Evolutionary conservation across 2,329 filamentous ascomycete genomes (phyloP), one percentile per base, ranked within the genome.

Genomic region (Paradendryphiella salina): DNA sequence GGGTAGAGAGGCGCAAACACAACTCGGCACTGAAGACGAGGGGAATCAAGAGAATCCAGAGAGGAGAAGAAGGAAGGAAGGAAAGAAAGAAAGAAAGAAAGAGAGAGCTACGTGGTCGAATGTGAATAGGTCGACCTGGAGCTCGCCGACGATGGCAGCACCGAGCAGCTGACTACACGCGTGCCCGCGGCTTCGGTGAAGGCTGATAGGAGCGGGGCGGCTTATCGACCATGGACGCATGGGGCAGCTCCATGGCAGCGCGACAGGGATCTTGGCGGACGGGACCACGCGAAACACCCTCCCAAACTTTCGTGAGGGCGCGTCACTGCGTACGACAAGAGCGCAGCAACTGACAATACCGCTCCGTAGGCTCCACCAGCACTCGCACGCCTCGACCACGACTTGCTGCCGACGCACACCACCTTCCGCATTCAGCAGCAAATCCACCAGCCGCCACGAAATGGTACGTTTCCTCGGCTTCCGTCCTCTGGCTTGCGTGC

Each of bases 161-260:
- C 23, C 7, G 51, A 45, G 50, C 59, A 59, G 52, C 49, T 60
- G 56, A 60, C 59, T 60, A 55, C 48, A 50, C 50, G 48, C 37
- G 44, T 52, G 49, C 49, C 36, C 53, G 51, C 55, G 44, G 50
- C 52, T 58, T 49, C 48, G 52, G 41, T 38, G 59, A 55, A 50
- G 51, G 59, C 57, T 66, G 60, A 63, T 63, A 56, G 56, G 61
- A 55, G 64, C 59, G 61, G 61, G 56, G 57, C 21, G 31, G 48
- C 64, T 70, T 70, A 71, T 69, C 67, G 50, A 39, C 48, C 37
- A 41, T 40, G 40, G 47, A 49, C 59, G 61, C 50, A 60, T 61
- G 58, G 58, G 61, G 62, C 61, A 66, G 56, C 59, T 64, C 54
- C 63, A 50, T 63, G 59, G 56, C 52, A 46, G 9, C 11, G 52